Evolutionary conservation across 2,329 filamentous ascomycete species (phyloP).

Genomic region (Talaromyces amestolkiae): DNA sequence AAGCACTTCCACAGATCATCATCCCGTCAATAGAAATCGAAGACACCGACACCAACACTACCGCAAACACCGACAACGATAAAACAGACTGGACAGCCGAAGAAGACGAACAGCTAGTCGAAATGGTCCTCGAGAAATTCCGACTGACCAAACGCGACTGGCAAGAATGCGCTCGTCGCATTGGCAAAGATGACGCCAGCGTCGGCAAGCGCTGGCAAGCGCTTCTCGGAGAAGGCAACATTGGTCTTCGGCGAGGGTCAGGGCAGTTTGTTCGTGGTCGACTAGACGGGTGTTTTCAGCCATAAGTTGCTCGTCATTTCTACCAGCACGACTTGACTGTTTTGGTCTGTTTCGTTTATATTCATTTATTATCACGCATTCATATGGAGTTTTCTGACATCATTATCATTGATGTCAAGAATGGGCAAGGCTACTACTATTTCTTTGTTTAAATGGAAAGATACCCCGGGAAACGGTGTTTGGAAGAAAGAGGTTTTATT

Average conservation of each 20-base stretch:
- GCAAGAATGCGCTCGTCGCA: constrained; percentile 45
- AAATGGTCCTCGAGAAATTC: constrained; percentile 46
- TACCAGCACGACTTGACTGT: constrained; percentile 14
- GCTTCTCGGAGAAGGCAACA: constrained; percentile 44
- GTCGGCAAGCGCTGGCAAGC: constrained; percentile 44
- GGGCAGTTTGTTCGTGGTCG: constrained; percentile 28
- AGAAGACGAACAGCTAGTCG: constrained; percentile 44
- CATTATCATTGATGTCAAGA: constrained; percentile 5
- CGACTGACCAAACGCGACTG: constrained; percentile 44
- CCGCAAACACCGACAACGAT: constrained; percentile 10
- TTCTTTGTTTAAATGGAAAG: constrained; percentile 62
- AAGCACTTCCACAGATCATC: constrained; percentile 24
- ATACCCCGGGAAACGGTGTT: constrained; percentile 57
- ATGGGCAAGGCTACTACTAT: constrained; percentile 10
- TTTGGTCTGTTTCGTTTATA: background rate
- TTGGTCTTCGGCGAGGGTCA: constrained; percentile 38
- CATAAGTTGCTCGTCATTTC: constrained; percentile 13
- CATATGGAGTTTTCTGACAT: constrained; percentile 15
- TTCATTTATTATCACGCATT: constrained; percentile 8
- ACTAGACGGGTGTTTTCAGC: constrained; percentile 27
- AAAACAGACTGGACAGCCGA: constrained; percentile 37
- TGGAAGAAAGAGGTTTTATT: constrained; percentile 52
- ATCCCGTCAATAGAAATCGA: constrained; percentile 38
- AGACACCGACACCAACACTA: constrained; percentile 21
- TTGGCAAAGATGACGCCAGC: constrained; percentile 43